Evolutionary conservation across 2,329 filamentous ascomycete species (phyloP).

Genomic region (Botrytis galanthina): DNA sequence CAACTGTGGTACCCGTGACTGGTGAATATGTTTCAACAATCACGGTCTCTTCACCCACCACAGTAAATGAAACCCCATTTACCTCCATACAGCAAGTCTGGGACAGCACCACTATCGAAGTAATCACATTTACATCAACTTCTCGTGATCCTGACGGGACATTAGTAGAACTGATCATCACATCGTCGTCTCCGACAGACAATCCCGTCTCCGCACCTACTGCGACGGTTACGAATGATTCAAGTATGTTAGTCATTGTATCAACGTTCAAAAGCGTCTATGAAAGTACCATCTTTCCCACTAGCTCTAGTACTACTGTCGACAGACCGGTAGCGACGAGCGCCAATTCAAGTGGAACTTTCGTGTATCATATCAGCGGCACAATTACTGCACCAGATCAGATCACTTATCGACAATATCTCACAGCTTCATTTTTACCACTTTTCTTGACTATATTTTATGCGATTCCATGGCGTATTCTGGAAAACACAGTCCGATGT

Average conservation of each 20-base stretch:
- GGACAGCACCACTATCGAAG: background rate
- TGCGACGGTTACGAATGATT: no score
- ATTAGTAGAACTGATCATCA: background rate
- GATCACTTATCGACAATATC: conserved; percentile 5
- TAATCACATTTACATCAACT: background rate
- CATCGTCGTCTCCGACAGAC: background rate
- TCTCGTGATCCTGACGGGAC: background rate
- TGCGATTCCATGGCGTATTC: background rate
- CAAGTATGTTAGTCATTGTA: background rate
- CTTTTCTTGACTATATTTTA: background rate
- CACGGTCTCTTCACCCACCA: no score
- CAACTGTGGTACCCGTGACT: background rate
- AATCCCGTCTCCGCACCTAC: background rate
- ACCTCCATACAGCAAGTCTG: background rate
- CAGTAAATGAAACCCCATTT: no score
- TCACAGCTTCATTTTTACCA: conserved; percentile 8
- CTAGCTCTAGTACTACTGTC: background rate
- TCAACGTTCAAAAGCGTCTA: conserved; percentile 10
- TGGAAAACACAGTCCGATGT: background rate
- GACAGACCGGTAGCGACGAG: background rate
- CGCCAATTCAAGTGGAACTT: conserved; percentile 11
- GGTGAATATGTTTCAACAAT: background rate
- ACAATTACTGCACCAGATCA: background rate
- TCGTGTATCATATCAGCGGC: background rate
- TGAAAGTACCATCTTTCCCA: background rate